phyloP scores from a whole-genome alignment of 306 rosid species.

The Styphnolobium japonicum region DNA sequence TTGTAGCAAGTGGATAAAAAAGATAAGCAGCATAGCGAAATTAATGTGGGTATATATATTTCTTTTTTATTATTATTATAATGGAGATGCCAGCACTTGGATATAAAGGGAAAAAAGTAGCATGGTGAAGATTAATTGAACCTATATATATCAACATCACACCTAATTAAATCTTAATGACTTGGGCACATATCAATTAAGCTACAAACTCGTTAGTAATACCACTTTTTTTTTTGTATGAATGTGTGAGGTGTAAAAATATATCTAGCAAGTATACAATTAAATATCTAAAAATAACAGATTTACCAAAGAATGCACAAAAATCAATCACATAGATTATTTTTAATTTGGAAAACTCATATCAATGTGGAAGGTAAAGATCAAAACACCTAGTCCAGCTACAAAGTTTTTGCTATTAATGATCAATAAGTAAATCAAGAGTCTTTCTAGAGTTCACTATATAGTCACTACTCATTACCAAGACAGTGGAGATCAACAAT shows the following conservation, averaged over 20 bases:
- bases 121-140: too few relatives aligned
- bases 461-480: neutral
- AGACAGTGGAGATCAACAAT: conserved; percentile 17
- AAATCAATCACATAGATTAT: neutral
- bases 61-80: neutral
- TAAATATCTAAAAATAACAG: neutral
- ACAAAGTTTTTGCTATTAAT: neutral
- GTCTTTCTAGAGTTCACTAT: neutral
- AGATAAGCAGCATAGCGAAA: neutral
- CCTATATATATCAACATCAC: too few relatives aligned
- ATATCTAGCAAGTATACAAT: too few relatives aligned
- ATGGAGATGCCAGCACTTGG: too few relatives aligned
- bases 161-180: too few relatives aligned
- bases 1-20: conserved; percentile 9
- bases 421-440: neutral
- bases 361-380: neutral
- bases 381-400: neutral
- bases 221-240: too few relatives aligned
- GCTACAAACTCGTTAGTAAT: too few relatives aligned
- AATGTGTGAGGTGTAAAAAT: too few relatives aligned
- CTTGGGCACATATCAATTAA: too few relatives aligned
- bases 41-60: neutral
- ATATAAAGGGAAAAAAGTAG: too few relatives aligned
- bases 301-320: neutral
- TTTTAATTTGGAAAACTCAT: neutral